Conservation (phyloP, 345 rosid genomes). For the Gossypium thurberi region DNA sequence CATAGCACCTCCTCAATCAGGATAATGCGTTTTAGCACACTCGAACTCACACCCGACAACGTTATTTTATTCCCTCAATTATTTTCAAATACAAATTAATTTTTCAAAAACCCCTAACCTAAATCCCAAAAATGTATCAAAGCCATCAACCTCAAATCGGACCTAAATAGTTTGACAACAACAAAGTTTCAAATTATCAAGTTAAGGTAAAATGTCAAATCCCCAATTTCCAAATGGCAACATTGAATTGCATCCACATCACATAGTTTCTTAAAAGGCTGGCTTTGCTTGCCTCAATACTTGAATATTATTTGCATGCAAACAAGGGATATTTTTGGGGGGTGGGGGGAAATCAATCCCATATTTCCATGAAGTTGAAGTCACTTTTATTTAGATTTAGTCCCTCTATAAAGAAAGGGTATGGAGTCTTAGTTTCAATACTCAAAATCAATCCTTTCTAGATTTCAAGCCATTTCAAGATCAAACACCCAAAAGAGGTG, state of each 20-base stretch:
- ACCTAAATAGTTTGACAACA: slow-evolving; percentile 10
- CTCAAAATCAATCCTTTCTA: not conserved
- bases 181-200: slow-evolving; percentile 13
- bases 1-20: accelerated
- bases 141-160: slow-evolving; percentile 1
- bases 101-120: too few species aligned
- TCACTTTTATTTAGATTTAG: too few species aligned
- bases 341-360: too few species aligned
- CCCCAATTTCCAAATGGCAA: slow-evolving; percentile 1
- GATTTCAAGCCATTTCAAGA: not conserved
- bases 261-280: not conserved
- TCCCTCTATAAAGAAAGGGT: too few species aligned
- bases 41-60: accelerated
- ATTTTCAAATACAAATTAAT: too few species aligned
- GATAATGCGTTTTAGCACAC: accelerated
- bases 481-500: not conserved
- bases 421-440: too few species aligned
- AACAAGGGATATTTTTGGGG: too few species aligned
- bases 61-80: too few species aligned
- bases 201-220: not conserved
- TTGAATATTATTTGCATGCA: not conserved
- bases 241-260: not conserved
- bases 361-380: too few species aligned
- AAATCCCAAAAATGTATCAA: not conserved
- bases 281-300: not conserved